Evolutionary conservation across 2,329 filamentous ascomycete species (phyloP), one percentile per base, ranked within the genome.

Genomic region (Cladosporium oxysporum): DNA sequence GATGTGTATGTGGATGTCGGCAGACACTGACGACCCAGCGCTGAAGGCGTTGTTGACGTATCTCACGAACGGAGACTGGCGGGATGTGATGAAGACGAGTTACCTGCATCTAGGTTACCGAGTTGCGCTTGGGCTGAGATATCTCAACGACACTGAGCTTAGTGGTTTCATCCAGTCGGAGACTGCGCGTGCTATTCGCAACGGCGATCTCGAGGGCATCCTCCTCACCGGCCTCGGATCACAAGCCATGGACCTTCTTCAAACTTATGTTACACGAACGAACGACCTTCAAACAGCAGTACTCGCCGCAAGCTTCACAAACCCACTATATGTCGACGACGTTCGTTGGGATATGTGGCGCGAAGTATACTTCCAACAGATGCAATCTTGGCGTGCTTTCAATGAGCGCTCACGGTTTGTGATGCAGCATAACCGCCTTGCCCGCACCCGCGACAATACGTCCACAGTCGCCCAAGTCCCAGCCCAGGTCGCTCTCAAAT

Each of bases 261-360:
- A 91, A 67, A 86, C 87, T 60, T 92, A 93, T 76, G 85, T 95
- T 55, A 84, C 89, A 71, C 90, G 90, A 70, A 92, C 90, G 75
- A 84, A 88, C 73, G 91, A 94, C 76, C 84, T 91, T 28, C 92
- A 96, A 78, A 93, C 91, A 1, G 90, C 91, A 1, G 89, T 91
- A 0, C 82, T 95, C 1, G 85, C 92, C 67, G 85, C 91, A 66
- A 90, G 90, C 14, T 88, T 91, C 75, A 90, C 90, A 70, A 87
- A 88, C 65, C 91, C 91, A 0, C 84, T 88, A 10, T 94, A 92
- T 77, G 88, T 94, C 70, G 86, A 90, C 76, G 92, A 95, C 76
- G 82, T 90, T 52, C 88, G 92, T 69, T 92, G 89, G 79, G 83
- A 84, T 11, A 87, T 89, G 64, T 94, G 91, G 90, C 89, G 90